These are phyloP conservation scores for Pulveroboletus sp. DNA, from an alignment of 768 basidiomycete genomes.

Conservation along the genomic window DNA sequence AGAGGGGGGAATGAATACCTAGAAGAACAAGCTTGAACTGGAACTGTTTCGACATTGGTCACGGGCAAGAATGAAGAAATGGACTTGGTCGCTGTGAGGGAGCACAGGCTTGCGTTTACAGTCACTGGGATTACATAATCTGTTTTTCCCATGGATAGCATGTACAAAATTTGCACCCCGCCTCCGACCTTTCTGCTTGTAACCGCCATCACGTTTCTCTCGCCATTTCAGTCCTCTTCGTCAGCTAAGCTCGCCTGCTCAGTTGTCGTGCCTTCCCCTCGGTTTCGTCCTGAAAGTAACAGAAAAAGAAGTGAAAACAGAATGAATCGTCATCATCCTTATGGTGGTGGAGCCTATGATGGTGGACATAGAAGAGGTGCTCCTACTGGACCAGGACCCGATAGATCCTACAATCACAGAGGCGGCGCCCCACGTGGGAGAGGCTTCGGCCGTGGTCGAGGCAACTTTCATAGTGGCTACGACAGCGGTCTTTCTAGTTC, in stretches of 20 bases:
- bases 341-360: conserved; percentile 63
- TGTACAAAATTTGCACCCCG: conserved; percentile 34
- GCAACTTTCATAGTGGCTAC: conserved; percentile 52
- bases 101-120: conserved; percentile 9
- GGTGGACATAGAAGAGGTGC: conserved; percentile 60
- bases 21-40: conserved; percentile 97
- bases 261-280: conserved; percentile 23
- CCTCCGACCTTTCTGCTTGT: conserved; percentile 20
- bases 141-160: conserved; percentile 24
- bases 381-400: conserved; percentile 65
- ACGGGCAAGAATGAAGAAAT: conserved; percentile 25
- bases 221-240: conserved; percentile 16
- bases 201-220: conserved; percentile 36
- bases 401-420: conserved; percentile 66
- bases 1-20: conserved; percentile 45
- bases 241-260: conserved; percentile 26
- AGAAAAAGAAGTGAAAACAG: conserved; percentile 18
- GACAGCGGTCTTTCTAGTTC: conserved; percentile 51
- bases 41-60: conserved; percentile 84
- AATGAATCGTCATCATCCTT: conserved; percentile 93
- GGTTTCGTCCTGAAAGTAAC: conserved; percentile 28
- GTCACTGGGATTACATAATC: conserved; percentile 24
- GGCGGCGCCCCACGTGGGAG: conserved; percentile 51
- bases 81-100: conserved; percentile 10
- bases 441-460: conserved; percentile 54